Base-by-base conservation (phyloP, 2,329 filamentous ascomycete species). In the Madurella fahalii region DNA sequence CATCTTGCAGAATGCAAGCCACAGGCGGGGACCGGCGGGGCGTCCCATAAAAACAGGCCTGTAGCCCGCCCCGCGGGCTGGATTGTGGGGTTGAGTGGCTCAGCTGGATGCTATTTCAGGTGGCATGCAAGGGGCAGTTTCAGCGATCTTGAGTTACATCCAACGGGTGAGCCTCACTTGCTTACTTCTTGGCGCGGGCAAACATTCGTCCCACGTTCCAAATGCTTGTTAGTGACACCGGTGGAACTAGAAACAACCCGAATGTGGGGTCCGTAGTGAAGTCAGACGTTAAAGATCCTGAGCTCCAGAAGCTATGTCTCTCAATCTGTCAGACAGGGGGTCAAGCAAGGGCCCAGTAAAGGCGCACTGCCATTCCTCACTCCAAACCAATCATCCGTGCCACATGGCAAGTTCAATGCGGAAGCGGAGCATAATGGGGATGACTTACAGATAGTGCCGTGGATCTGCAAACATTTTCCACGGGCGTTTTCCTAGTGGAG, bases 171-270 rank as follows among this genome's bases (percentile, higher is more conserved):
- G n/a, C 44, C 32, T 47, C 8, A 7, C 39, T 15, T 45, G 56
- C 56, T 56, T 58, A 58, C 50, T 12, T 25, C 56, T 58, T 58
- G 53, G 56, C 56, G 31, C 53, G 56, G 56, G 5, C 9, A 34
- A 56, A 58, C 32, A 9, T 52, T 51, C n/a, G 41, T 43, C 41
- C 45, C 17, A 41, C 37, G 31, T 31, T 43, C 13, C 31, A 41
- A 41, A 8, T 13, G 11, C 16, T 18, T 32, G 13, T 18, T 11
- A 41, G 40, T 52, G 48, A 34, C 18, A 16, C 30, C 7, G 16
- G 25, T n/a, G 7, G 13, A 25, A 47, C n/a, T n/a, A n/a, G n/a
- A n/a, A n/a, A n/a, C n/a, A n/a, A n/a, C n/a, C n/a, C n/a, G n/a
- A n/a, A n/a, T n/a, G n/a, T n/a, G n/a, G n/a, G n/a, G n/a, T n/a